A percentile compares a stretch with the other conserved stretches of the same genome.
These are phyloP conservation scores for Helotiales sp. DNA, from an alignment of 2,329 filamentous ascomycete species.

Conservation along the genomic window DNA sequence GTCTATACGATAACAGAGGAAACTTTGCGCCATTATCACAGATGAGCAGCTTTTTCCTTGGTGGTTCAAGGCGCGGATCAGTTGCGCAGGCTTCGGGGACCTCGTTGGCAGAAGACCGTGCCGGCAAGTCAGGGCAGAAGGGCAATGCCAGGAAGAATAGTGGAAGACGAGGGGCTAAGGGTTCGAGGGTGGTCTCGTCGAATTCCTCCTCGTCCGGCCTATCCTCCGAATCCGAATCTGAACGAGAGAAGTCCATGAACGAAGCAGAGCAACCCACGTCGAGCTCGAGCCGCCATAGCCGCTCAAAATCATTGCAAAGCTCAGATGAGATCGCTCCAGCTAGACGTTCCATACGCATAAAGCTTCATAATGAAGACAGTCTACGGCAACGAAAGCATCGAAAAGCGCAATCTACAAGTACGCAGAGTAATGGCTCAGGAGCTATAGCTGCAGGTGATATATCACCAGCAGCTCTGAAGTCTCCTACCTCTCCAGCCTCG, in stretches of 20 bases:
- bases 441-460: conserved; percentile 42
- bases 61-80: conserved; percentile 34
- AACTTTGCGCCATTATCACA: conserved; percentile 77
- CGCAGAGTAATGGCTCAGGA: conserved; percentile 42
- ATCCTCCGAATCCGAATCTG: conserved; percentile 65
- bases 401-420: conserved; percentile 52
- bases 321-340: conserved; percentile 66
- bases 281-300: conserved; percentile 48
- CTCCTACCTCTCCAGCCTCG: conserved; percentile 80
- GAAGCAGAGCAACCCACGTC: conserved; percentile 23
- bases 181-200: conserved; percentile 19
- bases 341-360: conserved; percentile 85
- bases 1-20: conserved; percentile 79
- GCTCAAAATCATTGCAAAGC: conserved; percentile 61
- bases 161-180: conserved; percentile 20
- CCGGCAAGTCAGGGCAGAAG: conserved; percentile 9
- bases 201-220: conserved; percentile 60
- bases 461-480: conserved; percentile 81
- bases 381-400: conserved; percentile 71
- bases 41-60: conserved; percentile 57
- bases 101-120: conserved; percentile 20
- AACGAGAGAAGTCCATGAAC: conserved; percentile 40
- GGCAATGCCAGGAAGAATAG: conserved; percentile 19
- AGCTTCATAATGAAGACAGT: conserved; percentile 79
- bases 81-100: conserved; percentile 35